These are phyloP conservation scores for Acacia acuminata DNA, from an alignment of 306 rosid species.

Conservation along the genomic window DNA sequence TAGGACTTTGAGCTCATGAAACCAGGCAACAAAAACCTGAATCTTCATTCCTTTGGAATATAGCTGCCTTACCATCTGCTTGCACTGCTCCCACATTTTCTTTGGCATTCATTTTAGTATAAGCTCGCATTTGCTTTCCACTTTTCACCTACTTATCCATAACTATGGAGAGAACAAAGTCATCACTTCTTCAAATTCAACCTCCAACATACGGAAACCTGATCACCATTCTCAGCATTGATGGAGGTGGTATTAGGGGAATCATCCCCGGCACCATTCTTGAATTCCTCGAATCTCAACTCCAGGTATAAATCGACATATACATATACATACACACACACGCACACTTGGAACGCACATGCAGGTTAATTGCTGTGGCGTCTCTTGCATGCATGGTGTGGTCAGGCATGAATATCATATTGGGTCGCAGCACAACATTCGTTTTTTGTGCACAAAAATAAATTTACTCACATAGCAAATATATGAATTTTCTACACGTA, in stretches of 20 bases:
- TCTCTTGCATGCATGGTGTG: not conserved
- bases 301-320: conserved; percentile 37
- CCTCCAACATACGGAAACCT: conserved; percentile 52
- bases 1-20: not conserved
- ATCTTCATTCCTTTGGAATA: not conserved
- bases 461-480: not conserved
- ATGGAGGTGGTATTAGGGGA: conserved; percentile 72
- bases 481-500: not conserved
- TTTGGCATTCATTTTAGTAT: not conserved
- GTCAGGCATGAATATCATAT: not conserved
- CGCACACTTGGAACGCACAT: not conserved
- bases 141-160: not conserved
- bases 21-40: not conserved
- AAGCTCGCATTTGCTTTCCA: not conserved
- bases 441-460: not conserved
- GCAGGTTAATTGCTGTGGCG: not conserved
- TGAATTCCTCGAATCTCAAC: conserved; percentile 49
- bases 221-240: conserved; percentile 56
- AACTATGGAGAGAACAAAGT: conserved; percentile 21
- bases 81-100: not conserved
- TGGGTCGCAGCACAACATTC: not conserved
- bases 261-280: conserved; percentile 56
- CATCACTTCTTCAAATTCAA: conserved; percentile 33
- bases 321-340: too few relatives aligned
- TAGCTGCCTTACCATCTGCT: not conserved